phyloP scores from a whole-genome alignment of 257 asterid species.

The Fraxinus anomala region DNA sequence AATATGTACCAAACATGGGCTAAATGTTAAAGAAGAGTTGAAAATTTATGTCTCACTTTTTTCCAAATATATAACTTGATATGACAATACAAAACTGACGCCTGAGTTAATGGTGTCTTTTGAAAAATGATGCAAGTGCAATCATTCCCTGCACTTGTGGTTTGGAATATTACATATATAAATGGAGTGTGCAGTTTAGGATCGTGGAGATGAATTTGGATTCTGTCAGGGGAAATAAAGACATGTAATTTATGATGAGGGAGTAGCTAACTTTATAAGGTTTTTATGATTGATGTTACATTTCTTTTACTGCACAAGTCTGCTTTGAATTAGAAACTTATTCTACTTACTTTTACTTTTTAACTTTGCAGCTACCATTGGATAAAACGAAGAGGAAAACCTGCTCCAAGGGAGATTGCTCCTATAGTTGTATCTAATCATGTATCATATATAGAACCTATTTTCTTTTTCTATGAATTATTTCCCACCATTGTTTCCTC shows the following conservation, averaged over 20 bases:
- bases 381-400: conserved; percentile 91
- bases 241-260: conserved; percentile 11
- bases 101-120: not conserved
- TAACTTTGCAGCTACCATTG: conserved; percentile 80
- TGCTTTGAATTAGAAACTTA: conserved; percentile 28
- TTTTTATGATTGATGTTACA: conserved; percentile 2
- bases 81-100: not conserved
- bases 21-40: not conserved
- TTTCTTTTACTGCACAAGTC: not conserved
- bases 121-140: not conserved
- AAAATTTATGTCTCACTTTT: not conserved
- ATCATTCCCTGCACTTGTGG: not conserved
- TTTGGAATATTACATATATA: not conserved
- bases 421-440: conserved; percentile 95
- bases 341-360: conserved; percentile 14
- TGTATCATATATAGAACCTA: conserved; percentile 94
- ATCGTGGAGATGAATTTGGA: conserved; percentile 6
- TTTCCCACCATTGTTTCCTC: conserved; percentile 93
- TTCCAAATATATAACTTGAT: not conserved
- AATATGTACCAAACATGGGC: too few species aligned
- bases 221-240: not conserved
- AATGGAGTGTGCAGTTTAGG: not conserved
- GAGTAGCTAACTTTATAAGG: not conserved
- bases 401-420: conserved; percentile 92
- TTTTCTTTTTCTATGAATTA: conserved; percentile 90